Conservation (phyloP, 1,284 basidiomycete genomes). For the Taiwanofungus camphoratus region DNA sequence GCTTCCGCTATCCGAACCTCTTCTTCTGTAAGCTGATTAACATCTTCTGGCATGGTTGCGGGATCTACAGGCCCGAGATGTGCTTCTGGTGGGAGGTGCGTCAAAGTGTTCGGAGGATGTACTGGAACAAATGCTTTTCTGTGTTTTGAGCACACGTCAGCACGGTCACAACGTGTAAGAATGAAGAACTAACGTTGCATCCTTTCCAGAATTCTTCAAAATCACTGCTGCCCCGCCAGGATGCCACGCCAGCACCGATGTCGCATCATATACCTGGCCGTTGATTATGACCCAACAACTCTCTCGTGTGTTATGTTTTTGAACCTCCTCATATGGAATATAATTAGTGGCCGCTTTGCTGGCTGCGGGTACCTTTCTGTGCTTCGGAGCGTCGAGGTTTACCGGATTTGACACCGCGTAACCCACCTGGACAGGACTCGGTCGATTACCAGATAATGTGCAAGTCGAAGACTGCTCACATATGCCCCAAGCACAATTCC, state of each 20-base stretch:
- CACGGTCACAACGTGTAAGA: neutral
- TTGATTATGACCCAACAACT: slow-evolving; percentile 50
- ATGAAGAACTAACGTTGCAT: slow-evolving; percentile 40
- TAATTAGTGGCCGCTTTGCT: slow-evolving; percentile 4
- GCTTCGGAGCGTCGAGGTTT: slow-evolving; percentile 3
- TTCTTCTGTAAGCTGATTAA: slow-evolving; percentile 32
- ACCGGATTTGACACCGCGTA: neutral
- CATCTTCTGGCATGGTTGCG: slow-evolving; percentile 31
- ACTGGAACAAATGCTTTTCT: slow-evolving; percentile 34
- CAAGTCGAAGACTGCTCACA: neutral
- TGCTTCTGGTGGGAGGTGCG: slow-evolving; percentile 25
- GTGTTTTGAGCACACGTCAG: neutral
- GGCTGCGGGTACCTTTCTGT: neutral
- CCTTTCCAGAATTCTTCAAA: slow-evolving; percentile 45
- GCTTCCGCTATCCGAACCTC: slow-evolving; percentile 37
- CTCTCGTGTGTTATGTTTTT: slow-evolving; percentile 41
- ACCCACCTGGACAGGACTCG: slow-evolving; percentile 1
- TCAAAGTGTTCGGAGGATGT: slow-evolving; percentile 29
- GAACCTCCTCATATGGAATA: slow-evolving; percentile 43
- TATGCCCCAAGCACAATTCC: neutral
- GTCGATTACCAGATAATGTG: neutral
- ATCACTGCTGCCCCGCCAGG: slow-evolving; percentile 48
- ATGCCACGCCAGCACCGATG: slow-evolving; percentile 44
- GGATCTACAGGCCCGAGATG: slow-evolving; percentile 44
- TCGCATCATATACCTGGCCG: slow-evolving; percentile 37